Evolutionary conservation across 1,284 basidiomycete species (phyloP), one percentile per base, ranked within the genome.

Genomic region (Moesziomyces sp.): DNA sequence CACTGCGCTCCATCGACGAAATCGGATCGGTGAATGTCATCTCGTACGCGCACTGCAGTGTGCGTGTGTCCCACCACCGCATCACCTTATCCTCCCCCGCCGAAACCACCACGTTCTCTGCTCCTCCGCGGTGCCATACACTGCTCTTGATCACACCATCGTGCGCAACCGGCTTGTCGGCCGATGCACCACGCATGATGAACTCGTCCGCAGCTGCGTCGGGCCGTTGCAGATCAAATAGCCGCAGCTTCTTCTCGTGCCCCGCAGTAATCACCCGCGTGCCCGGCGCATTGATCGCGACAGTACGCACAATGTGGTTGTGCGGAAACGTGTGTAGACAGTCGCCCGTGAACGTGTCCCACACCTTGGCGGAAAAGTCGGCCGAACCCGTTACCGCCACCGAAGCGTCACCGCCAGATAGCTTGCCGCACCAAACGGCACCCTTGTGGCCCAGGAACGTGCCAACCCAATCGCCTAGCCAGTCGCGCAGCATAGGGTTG

Each of bases 401-500:
- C 21, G 93, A 69, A 0, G 82, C 85, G 28, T 85, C 84, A 1
- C 77, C 79, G 89, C 45, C 91, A n/a, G 92, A 94, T 62, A 99
- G 89, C 85, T 97, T 97, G 54, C 93, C 92, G 64, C 91, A 91
- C 96, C 97, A 99, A 6, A 99, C 97, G 7, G 97, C 97, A 67
- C 96, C 96, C 85, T 99, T 99, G 87, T 99, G 96, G 86, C 88
- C 95, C 18, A 97, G 88, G 85, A 99, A 99, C 7, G 96, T 98
- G 23, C 96, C 96, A 79, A 97, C 92, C 96, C 96, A 99, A 85
- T 99, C 96, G 28, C 96, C 96, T 52, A 93, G 66, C 85, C 84
- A 85, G 64, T 80, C 74, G 10, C 74, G 53, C 42, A 79, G 74
- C 82, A 84, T 84, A 0, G 82, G 82, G 52, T 83, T 84, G 43